Evolutionary conservation across 139 green algal genomes (phyloP).

Genomic region (Trebouxia sp.): DNA sequence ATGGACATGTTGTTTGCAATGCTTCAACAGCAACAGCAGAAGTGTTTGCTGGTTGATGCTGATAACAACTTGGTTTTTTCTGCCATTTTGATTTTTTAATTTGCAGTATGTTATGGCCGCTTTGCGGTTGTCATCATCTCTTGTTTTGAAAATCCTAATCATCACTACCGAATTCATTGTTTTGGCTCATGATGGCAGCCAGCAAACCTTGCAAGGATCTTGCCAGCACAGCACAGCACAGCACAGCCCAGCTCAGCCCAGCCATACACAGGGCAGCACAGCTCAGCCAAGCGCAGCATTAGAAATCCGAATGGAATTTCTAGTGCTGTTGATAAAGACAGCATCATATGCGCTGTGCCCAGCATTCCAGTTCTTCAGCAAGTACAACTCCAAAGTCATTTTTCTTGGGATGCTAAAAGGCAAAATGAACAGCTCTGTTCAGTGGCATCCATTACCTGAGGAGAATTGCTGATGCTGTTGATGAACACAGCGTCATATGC

Average conservation of each 20-base stretch:
- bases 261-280: background rate
- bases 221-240: no score
- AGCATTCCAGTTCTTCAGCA: conserved; percentile 61
- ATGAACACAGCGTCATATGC: conserved; percentile 66
- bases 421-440: background rate
- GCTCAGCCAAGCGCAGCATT: background rate
- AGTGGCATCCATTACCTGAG: background rate
- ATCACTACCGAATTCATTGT: no score
- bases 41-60: background rate
- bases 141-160: no score
- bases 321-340: conserved; percentile 48
- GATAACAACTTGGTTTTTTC: background rate
- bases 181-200: no score
- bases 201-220: no score
- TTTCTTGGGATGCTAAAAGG: background rate
- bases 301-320: background rate
- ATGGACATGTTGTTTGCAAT: background rate
- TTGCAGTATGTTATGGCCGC: no score
- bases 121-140: no score
- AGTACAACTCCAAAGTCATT: conserved; percentile 61
- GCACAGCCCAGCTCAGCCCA: no score
- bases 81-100: no score
- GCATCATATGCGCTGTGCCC: conserved; percentile 57
- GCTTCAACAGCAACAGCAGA: background rate
- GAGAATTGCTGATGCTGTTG: conserved; percentile 35